Percentiles rank a stretch among this genome's conserved stretches.
phyloP scores from a whole-genome alignment of 1,284 basidiomycete species.

The Lignosus rhinocerotis region DNA sequence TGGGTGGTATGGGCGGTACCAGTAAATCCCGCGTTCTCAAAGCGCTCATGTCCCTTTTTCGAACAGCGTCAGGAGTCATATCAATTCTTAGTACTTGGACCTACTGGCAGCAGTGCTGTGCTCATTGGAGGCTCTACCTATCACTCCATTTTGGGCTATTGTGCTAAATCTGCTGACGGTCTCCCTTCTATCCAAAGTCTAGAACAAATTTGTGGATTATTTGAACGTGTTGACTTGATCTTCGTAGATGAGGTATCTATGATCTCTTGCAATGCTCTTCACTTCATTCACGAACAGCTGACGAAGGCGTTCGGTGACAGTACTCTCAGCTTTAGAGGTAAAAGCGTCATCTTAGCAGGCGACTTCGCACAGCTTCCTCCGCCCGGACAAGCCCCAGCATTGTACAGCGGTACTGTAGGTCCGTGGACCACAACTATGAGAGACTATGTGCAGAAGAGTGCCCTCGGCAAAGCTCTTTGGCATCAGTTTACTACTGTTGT shows the following conservation, averaged over 20 bases:
- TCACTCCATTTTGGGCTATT: conserved; percentile 42
- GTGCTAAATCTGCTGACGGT: conserved; percentile 18
- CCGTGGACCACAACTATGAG: neutral
- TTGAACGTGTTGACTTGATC: neutral
- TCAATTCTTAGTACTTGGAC: conserved; percentile 35
- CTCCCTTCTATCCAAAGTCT: neutral
- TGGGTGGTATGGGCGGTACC: neutral
- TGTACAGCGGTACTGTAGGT: neutral
- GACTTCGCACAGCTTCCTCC: conserved; percentile 10
- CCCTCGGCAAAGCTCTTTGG: conserved; percentile 25
- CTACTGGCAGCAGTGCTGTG: conserved; percentile 40
- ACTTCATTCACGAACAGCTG: neutral
- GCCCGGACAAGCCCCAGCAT: neutral
- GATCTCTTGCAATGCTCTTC: neutral
- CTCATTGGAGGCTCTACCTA: conserved; percentile 40
- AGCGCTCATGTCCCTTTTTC: conserved; percentile 36
- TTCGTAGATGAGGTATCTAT: conserved; percentile 8
- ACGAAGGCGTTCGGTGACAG: neutral
- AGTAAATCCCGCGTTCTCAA: conserved; percentile 43
- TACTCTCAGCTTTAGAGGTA: neutral
- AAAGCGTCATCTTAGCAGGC: conserved; percentile 2
- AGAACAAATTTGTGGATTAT: neutral
- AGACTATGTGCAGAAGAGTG: neutral
- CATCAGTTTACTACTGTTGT: conserved; percentile 26
- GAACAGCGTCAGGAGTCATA: conserved; percentile 23